These are phyloP conservation scores for Gossypium herbaceum DNA, from an alignment of 345 rosid genomes.

Conservation along the genomic window DNA sequence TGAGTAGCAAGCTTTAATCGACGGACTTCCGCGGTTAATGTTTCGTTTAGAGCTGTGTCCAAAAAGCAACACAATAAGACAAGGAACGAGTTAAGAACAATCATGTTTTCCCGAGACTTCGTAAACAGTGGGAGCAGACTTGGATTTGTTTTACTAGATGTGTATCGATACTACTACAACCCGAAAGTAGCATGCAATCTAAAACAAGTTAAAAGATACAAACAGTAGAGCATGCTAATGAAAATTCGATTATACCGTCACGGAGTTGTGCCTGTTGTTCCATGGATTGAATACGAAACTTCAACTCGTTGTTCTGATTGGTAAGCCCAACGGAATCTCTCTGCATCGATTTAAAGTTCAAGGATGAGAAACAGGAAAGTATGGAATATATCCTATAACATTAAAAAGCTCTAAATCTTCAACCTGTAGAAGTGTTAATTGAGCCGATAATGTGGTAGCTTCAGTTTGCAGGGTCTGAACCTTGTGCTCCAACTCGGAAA, in stretches of 20 bases:
- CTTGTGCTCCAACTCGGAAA: constrained; percentile 89
- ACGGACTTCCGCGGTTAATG: constrained; percentile 56
- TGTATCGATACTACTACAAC: background rate
- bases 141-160: too few species aligned
- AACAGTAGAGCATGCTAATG: background rate
- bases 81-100: too few species aligned
- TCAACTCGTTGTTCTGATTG: constrained; percentile 83
- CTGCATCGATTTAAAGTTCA: constrained; percentile 29
- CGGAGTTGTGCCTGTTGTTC: constrained; percentile 96
- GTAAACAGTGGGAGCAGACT: too few species aligned
- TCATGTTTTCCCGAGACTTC: too few species aligned
- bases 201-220: background rate
- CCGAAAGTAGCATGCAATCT: background rate
- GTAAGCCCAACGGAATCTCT: constrained; percentile 90
- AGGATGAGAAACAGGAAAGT: background rate
- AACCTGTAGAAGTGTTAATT: constrained; percentile 88
- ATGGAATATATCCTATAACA: background rate
- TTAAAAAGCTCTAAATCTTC: background rate
- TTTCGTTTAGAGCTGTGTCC: constrained; percentile 53
- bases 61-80: background rate
- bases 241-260: constrained; percentile 47
- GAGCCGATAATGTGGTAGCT: constrained; percentile 95
- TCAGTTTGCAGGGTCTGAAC: constrained; percentile 96
- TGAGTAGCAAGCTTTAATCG: constrained; percentile 49
- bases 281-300: constrained; percentile 95